A percentile compares a stretch with the other conserved stretches of the same genome.
Evolutionary conservation across 2,329 filamentous ascomycete species (phyloP).

Genomic region (Onygenales sp.): DNA sequence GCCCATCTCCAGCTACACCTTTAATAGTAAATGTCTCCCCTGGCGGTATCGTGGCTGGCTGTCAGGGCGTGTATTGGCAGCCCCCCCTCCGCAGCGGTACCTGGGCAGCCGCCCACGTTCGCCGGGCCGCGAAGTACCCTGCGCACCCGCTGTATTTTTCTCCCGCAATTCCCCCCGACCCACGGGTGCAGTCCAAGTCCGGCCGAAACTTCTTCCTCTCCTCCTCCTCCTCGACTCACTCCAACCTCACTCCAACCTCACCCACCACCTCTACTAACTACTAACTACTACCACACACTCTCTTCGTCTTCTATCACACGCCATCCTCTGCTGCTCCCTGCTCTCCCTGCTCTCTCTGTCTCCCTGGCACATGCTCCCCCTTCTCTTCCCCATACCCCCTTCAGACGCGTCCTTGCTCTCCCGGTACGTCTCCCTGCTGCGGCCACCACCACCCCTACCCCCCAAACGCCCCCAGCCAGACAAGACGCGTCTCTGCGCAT

Average conservation of each 20-base stretch:
- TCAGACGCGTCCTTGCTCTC: background rate
- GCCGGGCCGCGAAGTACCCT: no score
- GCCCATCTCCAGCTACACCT: no score
- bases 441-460: background rate
- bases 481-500: background rate
- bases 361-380: background rate
- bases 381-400: background rate
- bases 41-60: no score
- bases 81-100: no score
- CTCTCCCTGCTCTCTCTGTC: background rate
- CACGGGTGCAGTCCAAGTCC: slow-evolving; percentile 14
- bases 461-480: background rate
- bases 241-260: slow-evolving; percentile 15
- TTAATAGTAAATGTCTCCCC: no score
- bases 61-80: no score
- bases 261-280: slow-evolving; percentile 13
- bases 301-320: background rate
- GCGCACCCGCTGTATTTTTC: slow-evolving; percentile 13
- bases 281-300: background rate
- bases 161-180: slow-evolving; percentile 23
- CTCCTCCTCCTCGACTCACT: slow-evolving; percentile 14
- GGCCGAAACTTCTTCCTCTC: slow-evolving; percentile 21
- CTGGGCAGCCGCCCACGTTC: no score
- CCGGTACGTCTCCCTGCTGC: background rate
- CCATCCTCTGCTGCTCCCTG: background rate